phyloP scores from a whole-genome alignment of 257 asterid species.

The Solanum clarkiae region DNA sequence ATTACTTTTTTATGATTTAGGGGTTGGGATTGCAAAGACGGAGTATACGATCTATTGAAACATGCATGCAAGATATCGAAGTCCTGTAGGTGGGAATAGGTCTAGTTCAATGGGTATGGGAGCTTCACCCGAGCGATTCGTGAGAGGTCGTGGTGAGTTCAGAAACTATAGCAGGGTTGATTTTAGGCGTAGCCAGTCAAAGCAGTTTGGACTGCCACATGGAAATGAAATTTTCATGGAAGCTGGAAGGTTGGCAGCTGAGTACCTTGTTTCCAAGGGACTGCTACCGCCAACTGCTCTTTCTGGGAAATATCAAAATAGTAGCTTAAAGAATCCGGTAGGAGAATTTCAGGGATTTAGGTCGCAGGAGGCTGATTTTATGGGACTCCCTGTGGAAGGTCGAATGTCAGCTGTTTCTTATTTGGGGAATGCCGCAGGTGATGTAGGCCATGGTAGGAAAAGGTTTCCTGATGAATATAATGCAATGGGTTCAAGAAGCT shows the following conservation, averaged over 20 bases:
- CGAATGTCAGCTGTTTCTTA: conserved; percentile 55
- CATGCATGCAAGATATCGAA: conserved; percentile 71
- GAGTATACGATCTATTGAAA: background rate
- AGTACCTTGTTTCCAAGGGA: conserved; percentile 73
- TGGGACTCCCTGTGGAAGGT: conserved; percentile 6
- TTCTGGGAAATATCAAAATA: conserved; percentile 54
- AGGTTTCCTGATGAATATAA: conserved; percentile 43
- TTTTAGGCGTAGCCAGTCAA: conserved; percentile 56
- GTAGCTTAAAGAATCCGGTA: conserved; percentile 33
- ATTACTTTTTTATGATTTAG: background rate
- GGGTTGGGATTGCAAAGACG: background rate
- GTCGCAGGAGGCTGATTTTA: conserved; percentile 28
- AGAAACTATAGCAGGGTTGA: conserved; percentile 51
- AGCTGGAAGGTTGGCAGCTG: conserved; percentile 91
- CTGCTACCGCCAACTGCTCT: conserved; percentile 57
- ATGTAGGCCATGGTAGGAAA: conserved; percentile 42
- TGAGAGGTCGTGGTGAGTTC: conserved; percentile 52
- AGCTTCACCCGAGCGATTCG: conserved; percentile 54
- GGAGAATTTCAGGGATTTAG: conserved; percentile 23
- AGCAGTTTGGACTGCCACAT: conserved; percentile 40
- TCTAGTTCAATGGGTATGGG: conserved; percentile 43
- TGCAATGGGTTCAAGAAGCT: conserved; percentile 28
- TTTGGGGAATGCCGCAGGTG: conserved; percentile 27
- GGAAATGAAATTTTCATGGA: conserved; percentile 59
- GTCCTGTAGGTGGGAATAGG: conserved; percentile 68